Evolutionary conservation across 2,329 filamentous ascomycete genomes (phyloP), one percentile per base, ranked within the genome.

Genomic region (Mariannaea sp.): DNA sequence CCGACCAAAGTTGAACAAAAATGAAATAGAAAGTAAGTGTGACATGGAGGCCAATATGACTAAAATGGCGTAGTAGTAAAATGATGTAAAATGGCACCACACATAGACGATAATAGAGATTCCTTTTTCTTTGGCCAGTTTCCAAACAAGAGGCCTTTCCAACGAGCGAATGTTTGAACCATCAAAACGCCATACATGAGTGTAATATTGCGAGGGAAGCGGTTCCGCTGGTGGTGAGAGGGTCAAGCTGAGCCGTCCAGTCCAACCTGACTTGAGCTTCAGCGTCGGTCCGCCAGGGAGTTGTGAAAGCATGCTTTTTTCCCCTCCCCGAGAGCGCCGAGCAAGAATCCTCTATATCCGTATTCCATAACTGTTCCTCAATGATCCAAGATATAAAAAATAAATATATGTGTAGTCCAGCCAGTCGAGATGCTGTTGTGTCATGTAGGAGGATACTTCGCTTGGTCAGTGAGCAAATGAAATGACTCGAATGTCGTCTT

Each of bases 281-380:
- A 27, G 40, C 32, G 17, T 42, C 43, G 36, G 41, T 54, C 44
- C 24, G 41, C 40, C 40, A 46, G 24, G 40, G 49, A 54, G 40
- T 36, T 50, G 35, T 42, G 41, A 53, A n/a, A 49, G 41, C 54
- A 50, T 50, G 17, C 38, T 48, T 49, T 33, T 30, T 46, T n/a
- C n/a, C n/a, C 42, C 43, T 48, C 50, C 41, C 41, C 29, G 44
- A 43, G 10, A 50, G 54, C 59, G 61, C 57, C 62, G 60, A 65
- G 62, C 59, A 64, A 57, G 47, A 62, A 43, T 65, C 53, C 53
- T 65, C 61, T 60, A 64, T 65, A 60, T 60, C 57, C 44, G 49
- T 50, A 54, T 46, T n/a, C 49, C 54, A 53, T 51, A 48, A 56
- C 40, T 45, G 33, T 39, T 50, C 40, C 56, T 58, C 44, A 36